Conservation (phyloP, 2,329 filamentous ascomycete species). For the Zalaria obscura region DNA sequence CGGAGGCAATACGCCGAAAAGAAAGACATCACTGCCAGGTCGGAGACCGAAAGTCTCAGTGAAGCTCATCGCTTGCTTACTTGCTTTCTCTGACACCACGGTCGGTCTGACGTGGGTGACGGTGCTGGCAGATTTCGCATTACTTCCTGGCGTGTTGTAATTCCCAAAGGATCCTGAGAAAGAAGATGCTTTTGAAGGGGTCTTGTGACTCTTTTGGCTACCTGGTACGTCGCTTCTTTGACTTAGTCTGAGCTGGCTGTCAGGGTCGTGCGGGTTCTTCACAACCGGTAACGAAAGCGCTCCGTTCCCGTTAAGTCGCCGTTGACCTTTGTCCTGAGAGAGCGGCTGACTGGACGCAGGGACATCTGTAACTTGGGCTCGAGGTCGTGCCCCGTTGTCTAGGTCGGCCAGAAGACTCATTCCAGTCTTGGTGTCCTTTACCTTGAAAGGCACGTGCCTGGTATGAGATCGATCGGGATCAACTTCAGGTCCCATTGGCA, state of each 20-base stretch:
- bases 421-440: slow-evolving; percentile 6
- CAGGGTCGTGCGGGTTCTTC: slow-evolving; percentile 57
- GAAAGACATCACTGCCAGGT: slow-evolving; percentile 12
- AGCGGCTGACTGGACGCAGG: slow-evolving; percentile 4
- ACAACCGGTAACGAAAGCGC: slow-evolving; percentile 56
- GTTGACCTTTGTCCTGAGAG: slow-evolving; percentile 26
- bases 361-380: slow-evolving; percentile 7
- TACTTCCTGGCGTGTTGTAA: slow-evolving; percentile 17
- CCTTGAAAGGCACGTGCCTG: slow-evolving; percentile 12
- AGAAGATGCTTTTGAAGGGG: slow-evolving; percentile 11
- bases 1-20: slow-evolving; percentile 27
- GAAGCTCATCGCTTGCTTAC: background rate
- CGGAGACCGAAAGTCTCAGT: background rate
- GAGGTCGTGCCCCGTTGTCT: background rate
- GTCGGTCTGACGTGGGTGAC: slow-evolving; percentile 1
- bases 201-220: slow-evolving; percentile 34
- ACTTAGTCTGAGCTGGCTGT: slow-evolving; percentile 49
- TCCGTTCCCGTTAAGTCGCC: background rate
- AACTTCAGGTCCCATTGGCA: too few relatives aligned
- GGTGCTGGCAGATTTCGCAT: slow-evolving; percentile 15
- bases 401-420: slow-evolving; percentile 2
- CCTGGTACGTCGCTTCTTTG: slow-evolving; percentile 36
- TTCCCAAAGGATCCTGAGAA: background rate
- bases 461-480: slow-evolving; percentile 1
- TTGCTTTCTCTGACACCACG: background rate